Base-by-base conservation (phyloP, 306 rosid genomes). In the Cicer yamashitae region DNA sequence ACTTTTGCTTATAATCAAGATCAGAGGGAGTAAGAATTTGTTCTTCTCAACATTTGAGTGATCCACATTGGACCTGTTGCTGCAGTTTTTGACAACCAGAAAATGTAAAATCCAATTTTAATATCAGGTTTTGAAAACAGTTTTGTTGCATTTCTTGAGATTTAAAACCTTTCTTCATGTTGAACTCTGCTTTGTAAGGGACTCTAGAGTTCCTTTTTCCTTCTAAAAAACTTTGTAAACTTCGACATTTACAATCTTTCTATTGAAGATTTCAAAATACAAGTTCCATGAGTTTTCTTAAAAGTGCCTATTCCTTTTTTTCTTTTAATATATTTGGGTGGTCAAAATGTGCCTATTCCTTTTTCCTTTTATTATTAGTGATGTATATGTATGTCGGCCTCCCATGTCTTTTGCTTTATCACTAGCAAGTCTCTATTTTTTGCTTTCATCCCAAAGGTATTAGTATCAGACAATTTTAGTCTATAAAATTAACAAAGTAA, bases 281-380 rank as follows among this genome's bases (percentile, higher is more conserved):
- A 54, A 46, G 37, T 62, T 71, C 40, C 54, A 64, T 54, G 66
- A 72, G 43, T 60, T 68, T 65, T 58, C 43, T 43, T 20, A 70
- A 30, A 50, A 10, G 3, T 14, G 43, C 13, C 18, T 18, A 52
- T 10, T 22, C 74, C 38, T 67, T 62, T 63, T 47, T 20, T 34
- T 18, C 18, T 30, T 34, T 11, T 57, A 30, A 4, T 30, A 30
- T 4, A 30, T 30, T 30, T 30, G 37, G 37, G 37, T 30, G 37
- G 37, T 30, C 37, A 30, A 30, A 30, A 50, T 14, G 3, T 41
- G 43, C 13, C 18, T 18, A 52, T 10, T 22, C 74, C 38, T 67
- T 62, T 63, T 8, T 47, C 20, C 34, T 18, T 34, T 30, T 34
- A 8, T 57, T 66, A 66, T 47, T n/a, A 48, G 72, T 47, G 47